phyloP scores from a whole-genome alignment of 1,139 yeast genomes.

The Chernovozyma sophiae-reginae region DNA sequence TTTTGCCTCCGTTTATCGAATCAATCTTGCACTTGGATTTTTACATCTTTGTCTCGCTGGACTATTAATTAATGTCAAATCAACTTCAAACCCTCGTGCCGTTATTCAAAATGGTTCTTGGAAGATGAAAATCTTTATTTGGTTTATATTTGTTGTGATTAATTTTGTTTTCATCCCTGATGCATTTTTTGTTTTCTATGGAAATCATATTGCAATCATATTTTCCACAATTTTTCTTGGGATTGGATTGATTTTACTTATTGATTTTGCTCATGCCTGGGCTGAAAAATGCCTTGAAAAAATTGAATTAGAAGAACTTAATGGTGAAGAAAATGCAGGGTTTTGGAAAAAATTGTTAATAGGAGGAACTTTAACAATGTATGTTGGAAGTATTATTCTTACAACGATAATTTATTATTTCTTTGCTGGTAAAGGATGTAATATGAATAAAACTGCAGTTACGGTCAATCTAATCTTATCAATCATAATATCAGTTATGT shows the following conservation, averaged over 20 bases:
- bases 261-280: conserved; percentile 98
- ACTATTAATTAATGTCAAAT: conserved; percentile 66
- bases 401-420: conserved; percentile 77
- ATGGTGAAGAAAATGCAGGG: conserved; percentile 42
- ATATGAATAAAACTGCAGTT: conserved; percentile 87
- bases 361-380: conserved; percentile 87
- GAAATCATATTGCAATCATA: conserved; percentile 81
- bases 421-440: conserved; percentile 82
- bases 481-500: conserved; percentile 60
- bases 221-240: conserved; percentile 83
- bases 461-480: conserved; percentile 68
- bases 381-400: conserved; percentile 64
- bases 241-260: conserved; percentile 83
- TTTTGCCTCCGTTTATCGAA: conserved; percentile 86
- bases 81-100: conserved; percentile 77
- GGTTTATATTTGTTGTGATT: conserved; percentile 54
- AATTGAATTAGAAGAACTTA: conserved; percentile 81
- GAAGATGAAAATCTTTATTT: conserved; percentile 67
- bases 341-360: conserved; percentile 81
- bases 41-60: conserved; percentile 72
- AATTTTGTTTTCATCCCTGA: conserved; percentile 80
- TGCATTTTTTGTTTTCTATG: conserved; percentile 81
- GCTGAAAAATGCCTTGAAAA: conserved; percentile 93
- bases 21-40: conserved; percentile 83
- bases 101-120: conserved; percentile 88